These are phyloP conservation scores for Hebeloma cylindrosporum DNA, from an alignment of 768 basidiomycete genomes.

Conservation along the genomic window DNA sequence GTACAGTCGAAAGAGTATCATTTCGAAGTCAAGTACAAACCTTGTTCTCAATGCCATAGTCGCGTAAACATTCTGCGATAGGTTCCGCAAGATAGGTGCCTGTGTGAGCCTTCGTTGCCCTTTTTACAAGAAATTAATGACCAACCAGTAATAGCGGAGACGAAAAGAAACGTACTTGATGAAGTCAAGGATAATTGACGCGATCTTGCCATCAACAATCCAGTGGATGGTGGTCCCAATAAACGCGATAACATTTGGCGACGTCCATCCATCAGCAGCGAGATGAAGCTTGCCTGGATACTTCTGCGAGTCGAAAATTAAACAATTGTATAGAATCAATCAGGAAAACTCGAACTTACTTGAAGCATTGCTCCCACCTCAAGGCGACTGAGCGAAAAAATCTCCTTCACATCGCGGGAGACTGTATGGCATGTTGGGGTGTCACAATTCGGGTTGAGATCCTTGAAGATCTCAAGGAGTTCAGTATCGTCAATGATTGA, in stretches of 20 bases:
- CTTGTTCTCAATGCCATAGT: conserved; percentile 30
- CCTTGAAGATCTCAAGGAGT: conserved; percentile 21
- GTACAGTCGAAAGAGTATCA: not conserved
- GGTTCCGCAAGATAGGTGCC: conserved; percentile 26
- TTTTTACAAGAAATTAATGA: conserved; percentile 2
- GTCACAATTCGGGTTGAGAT: conserved; percentile 32
- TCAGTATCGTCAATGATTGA: conserved; percentile 34
- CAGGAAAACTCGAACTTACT: not conserved
- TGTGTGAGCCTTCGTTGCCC: conserved; percentile 27
- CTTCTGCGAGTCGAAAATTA: conserved; percentile 11
- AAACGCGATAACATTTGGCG: conserved; percentile 25
- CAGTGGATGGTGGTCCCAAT: conserved; percentile 24
- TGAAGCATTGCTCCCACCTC: conserved; percentile 23
- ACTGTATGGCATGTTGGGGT: conserved; percentile 32
- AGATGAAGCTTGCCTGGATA: conserved; percentile 23
- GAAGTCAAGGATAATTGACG: conserved; percentile 16
- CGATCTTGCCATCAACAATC: conserved; percentile 18
- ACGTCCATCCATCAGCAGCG: conserved; percentile 29
- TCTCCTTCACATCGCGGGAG: conserved; percentile 27
- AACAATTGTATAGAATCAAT: not conserved
- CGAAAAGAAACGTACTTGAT: conserved; percentile 17
- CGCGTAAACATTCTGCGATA: conserved; percentile 22
- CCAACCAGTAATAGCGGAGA: not conserved
- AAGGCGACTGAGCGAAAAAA: conserved; percentile 22
- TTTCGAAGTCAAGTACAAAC: conserved; percentile 18